Evolutionary conservation across 2,329 filamentous ascomycete genomes (phyloP).

Genomic region (Madurella mycetomatis): DNA sequence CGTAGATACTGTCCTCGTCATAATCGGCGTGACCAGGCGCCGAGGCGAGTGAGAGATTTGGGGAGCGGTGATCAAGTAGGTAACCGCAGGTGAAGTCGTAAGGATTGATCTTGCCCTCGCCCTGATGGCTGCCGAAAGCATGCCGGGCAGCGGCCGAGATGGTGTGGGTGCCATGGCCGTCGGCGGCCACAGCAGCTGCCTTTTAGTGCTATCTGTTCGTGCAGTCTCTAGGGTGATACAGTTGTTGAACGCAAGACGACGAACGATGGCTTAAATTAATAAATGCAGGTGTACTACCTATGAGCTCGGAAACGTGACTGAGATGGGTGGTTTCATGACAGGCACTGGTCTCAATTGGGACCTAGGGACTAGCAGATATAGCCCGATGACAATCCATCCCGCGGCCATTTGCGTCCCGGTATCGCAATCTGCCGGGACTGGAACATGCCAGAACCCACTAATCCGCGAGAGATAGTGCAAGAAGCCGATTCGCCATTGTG

Average conservation of each 20-base stretch:
- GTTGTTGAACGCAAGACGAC: too few species aligned
- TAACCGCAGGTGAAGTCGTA: neutral
- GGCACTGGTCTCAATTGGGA: neutral
- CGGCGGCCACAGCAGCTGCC: neutral
- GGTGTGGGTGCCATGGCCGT: slow-evolving; percentile 10
- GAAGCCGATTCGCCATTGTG: slow-evolving; percentile 16
- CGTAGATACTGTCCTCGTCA: slow-evolving; percentile 15
- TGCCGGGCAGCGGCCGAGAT: slow-evolving; percentile 2
- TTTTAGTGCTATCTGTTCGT: neutral
- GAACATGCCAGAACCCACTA: slow-evolving; percentile 7
- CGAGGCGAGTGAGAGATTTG: neutral
- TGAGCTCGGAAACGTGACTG: too few species aligned
- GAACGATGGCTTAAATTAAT: too few species aligned
- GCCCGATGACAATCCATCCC: neutral
- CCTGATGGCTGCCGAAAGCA: slow-evolving; percentile 3
- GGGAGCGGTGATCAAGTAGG: neutral
- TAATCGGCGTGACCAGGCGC: neutral
- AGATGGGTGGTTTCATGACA: neutral
- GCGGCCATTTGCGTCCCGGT: slow-evolving; percentile 11
- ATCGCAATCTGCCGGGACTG: slow-evolving; percentile 9
- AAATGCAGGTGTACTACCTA: too few species aligned
- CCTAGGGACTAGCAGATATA: slow-evolving; percentile 5
- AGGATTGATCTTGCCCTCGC: neutral
- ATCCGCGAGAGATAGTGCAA: slow-evolving; percentile 1
- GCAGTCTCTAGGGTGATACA: neutral